Evolutionary conservation across 2,329 filamentous ascomycete genomes (phyloP).

Genomic region (Hymenoscyphus infarciens): DNA sequence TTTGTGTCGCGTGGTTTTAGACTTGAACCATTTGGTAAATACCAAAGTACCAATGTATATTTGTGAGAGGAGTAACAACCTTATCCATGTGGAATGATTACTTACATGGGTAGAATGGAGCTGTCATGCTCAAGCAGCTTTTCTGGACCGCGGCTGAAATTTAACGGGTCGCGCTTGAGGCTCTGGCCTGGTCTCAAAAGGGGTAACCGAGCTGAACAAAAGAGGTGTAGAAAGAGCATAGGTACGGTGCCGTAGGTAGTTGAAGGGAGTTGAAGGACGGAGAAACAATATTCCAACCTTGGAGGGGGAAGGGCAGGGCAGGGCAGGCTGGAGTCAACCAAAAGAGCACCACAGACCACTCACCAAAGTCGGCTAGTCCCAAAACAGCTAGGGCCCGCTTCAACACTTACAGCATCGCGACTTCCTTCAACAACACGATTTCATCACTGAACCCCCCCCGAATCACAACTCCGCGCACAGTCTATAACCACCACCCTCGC

Average conservation of each 20-base stretch:
- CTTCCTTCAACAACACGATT: slow-evolving; percentile 4
- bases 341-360: neutral
- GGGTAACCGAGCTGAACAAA: neutral
- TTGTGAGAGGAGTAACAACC: neutral
- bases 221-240: neutral
- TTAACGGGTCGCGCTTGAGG: neutral
- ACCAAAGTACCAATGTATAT: neutral
- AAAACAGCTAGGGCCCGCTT: neutral
- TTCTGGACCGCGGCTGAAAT: neutral
- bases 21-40: neutral
- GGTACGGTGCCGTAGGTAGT: neutral
- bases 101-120: too few species aligned
- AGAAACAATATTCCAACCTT: neutral
- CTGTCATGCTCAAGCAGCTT: too few species aligned
- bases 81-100: too few species aligned
- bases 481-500: neutral
- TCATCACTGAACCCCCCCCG: slow-evolving; percentile 8
- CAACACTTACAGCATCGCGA: neutral
- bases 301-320: too few species aligned
- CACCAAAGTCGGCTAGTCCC: neutral
- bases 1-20: neutral
- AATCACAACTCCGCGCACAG: neutral
- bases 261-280: neutral
- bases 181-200: neutral
- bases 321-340: too few species aligned